Evolutionary conservation across 768 basidiomycete genomes (phyloP).

Genomic region (Candolleomyces eurysporus): DNA sequence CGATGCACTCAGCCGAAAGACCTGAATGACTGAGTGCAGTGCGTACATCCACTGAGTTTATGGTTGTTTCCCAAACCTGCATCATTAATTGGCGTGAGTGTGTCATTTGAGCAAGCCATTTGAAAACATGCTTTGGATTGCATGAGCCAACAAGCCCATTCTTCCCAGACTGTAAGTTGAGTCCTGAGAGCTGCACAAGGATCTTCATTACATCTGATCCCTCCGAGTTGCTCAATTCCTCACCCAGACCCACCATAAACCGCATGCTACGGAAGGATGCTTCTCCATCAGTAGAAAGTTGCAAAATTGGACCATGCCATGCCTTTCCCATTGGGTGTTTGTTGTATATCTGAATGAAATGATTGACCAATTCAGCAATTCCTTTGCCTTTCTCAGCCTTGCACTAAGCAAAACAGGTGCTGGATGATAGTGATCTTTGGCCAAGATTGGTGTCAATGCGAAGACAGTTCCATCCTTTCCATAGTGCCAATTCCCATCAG

Average conservation of each 20-base stretch:
- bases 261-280: slow-evolving; percentile 20
- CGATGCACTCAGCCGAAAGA: background rate
- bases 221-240: slow-evolving; percentile 5
- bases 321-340: slow-evolving; percentile 15
- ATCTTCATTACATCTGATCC: slow-evolving; percentile 11
- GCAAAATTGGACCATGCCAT: slow-evolving; percentile 18
- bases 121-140: slow-evolving; percentile 22
- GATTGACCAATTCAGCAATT: slow-evolving; percentile 13
- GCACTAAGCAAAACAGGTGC: slow-evolving; percentile 18
- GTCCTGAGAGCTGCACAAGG: slow-evolving; percentile 13
- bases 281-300: slow-evolving; percentile 26
- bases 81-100: slow-evolving; percentile 16
- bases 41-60: background rate
- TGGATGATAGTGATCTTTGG: slow-evolving; percentile 20
- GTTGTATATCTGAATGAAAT: slow-evolving; percentile 14
- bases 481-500: slow-evolving; percentile 12
- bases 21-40: background rate
- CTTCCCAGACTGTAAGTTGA: slow-evolving; percentile 19
- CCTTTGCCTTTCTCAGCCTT: slow-evolving; percentile 18
- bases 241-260: slow-evolving; percentile 13
- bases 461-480: slow-evolving; percentile 28
- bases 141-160: slow-evolving; percentile 15
- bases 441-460: slow-evolving; percentile 19
- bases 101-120: slow-evolving; percentile 18
- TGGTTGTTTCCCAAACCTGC: background rate